Evolutionary conservation across 371 early-diverging fungal genomes (phyloP).

Genomic region (Choanephora cucurbitarum): DNA sequence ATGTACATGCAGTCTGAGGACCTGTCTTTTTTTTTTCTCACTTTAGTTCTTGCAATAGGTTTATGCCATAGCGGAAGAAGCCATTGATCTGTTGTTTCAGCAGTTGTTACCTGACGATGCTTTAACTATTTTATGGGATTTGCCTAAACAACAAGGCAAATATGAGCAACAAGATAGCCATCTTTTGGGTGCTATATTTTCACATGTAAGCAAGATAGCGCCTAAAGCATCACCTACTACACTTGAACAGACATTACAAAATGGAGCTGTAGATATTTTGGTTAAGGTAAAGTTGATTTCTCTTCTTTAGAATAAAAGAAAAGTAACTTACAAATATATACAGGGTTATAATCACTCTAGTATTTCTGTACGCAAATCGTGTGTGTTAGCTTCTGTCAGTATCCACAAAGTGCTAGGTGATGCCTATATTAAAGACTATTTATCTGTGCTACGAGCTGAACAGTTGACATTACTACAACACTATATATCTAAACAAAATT

Average conservation of each 20-base stretch:
- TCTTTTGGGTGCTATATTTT: conserved; percentile 4
- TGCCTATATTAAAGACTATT: conserved; percentile 6
- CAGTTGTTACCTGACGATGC: background rate
- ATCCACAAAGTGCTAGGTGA: conserved; percentile 29
- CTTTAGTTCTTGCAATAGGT: too few species aligned
- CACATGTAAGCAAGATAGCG: conserved; percentile 14
- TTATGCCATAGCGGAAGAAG: background rate
- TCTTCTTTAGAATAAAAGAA: too few species aligned
- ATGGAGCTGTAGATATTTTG: conserved; percentile 13
- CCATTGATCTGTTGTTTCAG: background rate
- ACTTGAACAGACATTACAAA: conserved; percentile 13
- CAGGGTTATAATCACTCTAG: conserved; percentile 27
- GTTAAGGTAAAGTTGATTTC: conserved; percentile 15
- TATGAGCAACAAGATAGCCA: conserved; percentile 7
- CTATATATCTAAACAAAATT: background rate
- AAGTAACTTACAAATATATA: background rate
- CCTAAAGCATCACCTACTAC: conserved; percentile 3
- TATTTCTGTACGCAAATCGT: conserved; percentile 24
- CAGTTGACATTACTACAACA: background rate
- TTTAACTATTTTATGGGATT: conserved; percentile 22
- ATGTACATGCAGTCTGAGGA: too few species aligned
- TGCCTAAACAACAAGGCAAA: background rate
- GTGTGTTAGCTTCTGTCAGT: conserved; percentile 32
- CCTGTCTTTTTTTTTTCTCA: too few species aligned
- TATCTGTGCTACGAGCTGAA: background rate